Conservation (phyloP, 1,139 yeast species). For the Kurtzmaniella quercitrusa region DNA sequence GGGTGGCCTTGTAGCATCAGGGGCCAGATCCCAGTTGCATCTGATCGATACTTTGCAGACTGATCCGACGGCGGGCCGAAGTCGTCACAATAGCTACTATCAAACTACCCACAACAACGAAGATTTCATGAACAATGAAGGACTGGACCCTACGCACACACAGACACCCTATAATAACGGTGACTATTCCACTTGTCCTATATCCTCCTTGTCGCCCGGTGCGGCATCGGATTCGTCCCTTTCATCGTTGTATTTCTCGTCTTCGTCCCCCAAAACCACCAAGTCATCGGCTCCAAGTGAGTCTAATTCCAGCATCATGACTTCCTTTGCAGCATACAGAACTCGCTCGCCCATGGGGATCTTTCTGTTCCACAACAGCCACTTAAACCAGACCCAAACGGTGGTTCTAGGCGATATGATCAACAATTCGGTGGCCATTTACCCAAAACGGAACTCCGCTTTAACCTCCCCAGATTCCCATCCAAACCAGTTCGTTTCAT, state of each 20-base stretch:
- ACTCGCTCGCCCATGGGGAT: constrained; percentile 48
- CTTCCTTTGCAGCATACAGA: constrained; percentile 13
- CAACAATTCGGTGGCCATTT: constrained; percentile 73
- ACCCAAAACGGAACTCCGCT: constrained; percentile 27
- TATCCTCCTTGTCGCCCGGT: not conserved
- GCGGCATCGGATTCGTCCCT: not conserved
- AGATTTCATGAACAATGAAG: not conserved
- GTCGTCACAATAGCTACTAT: not conserved
- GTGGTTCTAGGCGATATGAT: constrained; percentile 73
- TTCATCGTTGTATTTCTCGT: not conserved
- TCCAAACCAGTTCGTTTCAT: constrained; percentile 41
- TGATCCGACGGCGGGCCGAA: not conserved
- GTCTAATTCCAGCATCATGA: not conserved
- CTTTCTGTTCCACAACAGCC: constrained; percentile 52
- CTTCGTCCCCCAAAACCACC: not conserved
- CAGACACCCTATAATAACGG: not conserved
- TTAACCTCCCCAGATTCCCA: not conserved
- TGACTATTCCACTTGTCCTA: not conserved
- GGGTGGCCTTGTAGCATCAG: constrained; percentile 56
- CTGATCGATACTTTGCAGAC: not conserved
- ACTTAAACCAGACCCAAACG: constrained; percentile 42
- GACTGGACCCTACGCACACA: too few relatives aligned
- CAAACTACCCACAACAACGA: not conserved
- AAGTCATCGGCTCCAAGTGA: not conserved
- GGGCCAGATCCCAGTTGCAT: constrained; percentile 16